Base-by-base conservation (phyloP, 108 stramenopile species). In the Cyclostephanos tholiformis region DNA sequence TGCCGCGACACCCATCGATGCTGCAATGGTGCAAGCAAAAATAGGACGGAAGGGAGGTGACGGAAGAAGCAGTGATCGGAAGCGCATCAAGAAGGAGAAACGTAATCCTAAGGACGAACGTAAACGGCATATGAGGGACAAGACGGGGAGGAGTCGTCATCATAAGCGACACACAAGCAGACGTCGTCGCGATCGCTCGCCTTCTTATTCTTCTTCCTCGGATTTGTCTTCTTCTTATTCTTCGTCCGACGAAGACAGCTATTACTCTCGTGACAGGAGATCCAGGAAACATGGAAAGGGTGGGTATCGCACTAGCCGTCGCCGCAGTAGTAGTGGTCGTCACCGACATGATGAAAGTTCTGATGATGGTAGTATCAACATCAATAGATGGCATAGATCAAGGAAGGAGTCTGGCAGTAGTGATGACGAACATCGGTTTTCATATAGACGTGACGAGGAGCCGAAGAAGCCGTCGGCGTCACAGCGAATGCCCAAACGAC, bases 161-260 rank as follows among this genome's bases (percentile, higher is more conserved):
- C 58, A 63, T 19, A 72, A 72, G 27, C 71, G 59, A 35, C 58
- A 48, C 30, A 12, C 46, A 27, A 58, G 61, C 13, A 58, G 68
- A 19, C 30, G 36, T 39, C 56, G 56, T 6, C 56, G 27, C 27
- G 67, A 68, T 36, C 67, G 67, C 26, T 56, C 53, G 32, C 67
- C 67, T 6, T 71, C 70, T 12, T 50, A 63, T 51, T 63, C 26
- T 6, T 72, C 71, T 1, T 38, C 16, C 35, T 35, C 30, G 13
- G 61, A 72, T 63, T 52, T 30, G 13, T 61, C 41, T 14, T 71
- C 71, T 6, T 71, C 71, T 26, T 60, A 36, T 50, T 43, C 32
- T 35, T 71, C 70, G n/a, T 62, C 44, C 10, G 61, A 27, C 29
- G 38, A 62, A 8, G 36, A 39, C 61, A 8, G 26, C 8, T 38